phyloP scores from a whole-genome alignment of 2,329 filamentous ascomycete genomes.

The Byssoonygena ceratinophila region DNA sequence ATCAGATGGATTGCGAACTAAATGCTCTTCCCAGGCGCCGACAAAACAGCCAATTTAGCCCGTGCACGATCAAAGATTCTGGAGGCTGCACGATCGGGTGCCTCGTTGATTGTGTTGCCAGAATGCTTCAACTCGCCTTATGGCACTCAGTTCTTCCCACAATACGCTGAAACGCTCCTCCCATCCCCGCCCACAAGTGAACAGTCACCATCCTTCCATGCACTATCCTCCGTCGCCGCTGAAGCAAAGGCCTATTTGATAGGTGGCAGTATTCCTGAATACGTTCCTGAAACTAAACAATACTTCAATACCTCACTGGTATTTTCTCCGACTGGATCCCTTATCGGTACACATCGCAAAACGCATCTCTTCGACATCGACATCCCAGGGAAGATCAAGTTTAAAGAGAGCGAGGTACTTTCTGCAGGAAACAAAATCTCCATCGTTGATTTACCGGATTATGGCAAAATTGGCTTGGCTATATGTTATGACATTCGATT shows the following conservation, averaged over 20 bases:
- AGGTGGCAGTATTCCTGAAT: constrained; percentile 86
- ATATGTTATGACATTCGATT: constrained; percentile 99
- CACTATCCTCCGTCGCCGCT: constrained; percentile 65
- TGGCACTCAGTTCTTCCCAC: constrained; percentile 78
- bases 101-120: constrained; percentile 79
- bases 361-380: constrained; percentile 96
- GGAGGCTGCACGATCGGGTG: constrained; percentile 64
- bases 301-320: constrained; percentile 87
- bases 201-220: constrained; percentile 74
- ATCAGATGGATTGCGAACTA: background rate
- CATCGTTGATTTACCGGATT: constrained; percentile 73
- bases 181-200: constrained; percentile 61
- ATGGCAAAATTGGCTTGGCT: constrained; percentile 74
- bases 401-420: constrained; percentile 82
- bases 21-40: constrained; percentile 44
- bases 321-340: constrained; percentile 65
- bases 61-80: constrained; percentile 73
- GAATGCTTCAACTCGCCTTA: constrained; percentile 99
- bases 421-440: constrained; percentile 77
- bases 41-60: constrained; percentile 75
- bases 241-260: constrained; percentile 73
- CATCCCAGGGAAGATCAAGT: constrained; percentile 88
- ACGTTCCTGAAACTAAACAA: constrained; percentile 52
- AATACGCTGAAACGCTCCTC: constrained; percentile 79
- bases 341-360: constrained; percentile 85